Conservation (phyloP, 306 rosid species). For the Crotalaria pallida region DNA sequence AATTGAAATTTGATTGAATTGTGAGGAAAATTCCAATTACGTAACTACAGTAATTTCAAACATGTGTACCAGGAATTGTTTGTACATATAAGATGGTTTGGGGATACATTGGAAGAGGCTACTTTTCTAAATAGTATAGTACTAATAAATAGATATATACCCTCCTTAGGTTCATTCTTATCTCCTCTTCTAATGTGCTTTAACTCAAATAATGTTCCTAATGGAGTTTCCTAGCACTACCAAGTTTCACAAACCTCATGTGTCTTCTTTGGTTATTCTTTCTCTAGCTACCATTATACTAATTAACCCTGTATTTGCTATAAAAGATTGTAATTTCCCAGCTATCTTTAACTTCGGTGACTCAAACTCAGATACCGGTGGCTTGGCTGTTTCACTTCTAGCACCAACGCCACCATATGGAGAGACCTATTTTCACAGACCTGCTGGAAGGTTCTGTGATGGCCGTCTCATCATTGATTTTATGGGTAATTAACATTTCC, state of each 20-base stretch:
- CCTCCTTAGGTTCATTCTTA: background rate
- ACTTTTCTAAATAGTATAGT: background rate
- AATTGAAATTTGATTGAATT: background rate
- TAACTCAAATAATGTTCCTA: constrained; percentile 16
- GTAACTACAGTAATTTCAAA: background rate
- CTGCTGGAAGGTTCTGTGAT: constrained; percentile 32
- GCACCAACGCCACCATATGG: constrained; percentile 40
- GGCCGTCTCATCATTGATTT: constrained; percentile 41
- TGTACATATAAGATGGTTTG: too few species aligned
- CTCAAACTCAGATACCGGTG: constrained; percentile 55
- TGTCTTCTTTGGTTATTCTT: background rate
- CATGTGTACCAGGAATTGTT: too few species aligned
- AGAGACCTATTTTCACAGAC: constrained; percentile 30
- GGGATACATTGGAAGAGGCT: background rate
- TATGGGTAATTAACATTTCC: constrained; percentile 16
- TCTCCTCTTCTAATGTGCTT: background rate
- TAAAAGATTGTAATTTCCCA: constrained; percentile 29
- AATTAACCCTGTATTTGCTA: constrained; percentile 6
- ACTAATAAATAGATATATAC: background rate
- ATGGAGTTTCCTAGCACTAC: background rate
- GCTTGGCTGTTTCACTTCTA: constrained; percentile 4
- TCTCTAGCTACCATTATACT: background rate
- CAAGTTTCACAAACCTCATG: background rate
- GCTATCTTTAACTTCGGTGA: constrained; percentile 56
- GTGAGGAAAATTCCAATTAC: background rate